A percentile compares a stretch with the other conserved stretches of the same genome.
Evolutionary conservation across 768 basidiomycete species (phyloP).

Genomic region (Mrakia blollopis): DNA sequence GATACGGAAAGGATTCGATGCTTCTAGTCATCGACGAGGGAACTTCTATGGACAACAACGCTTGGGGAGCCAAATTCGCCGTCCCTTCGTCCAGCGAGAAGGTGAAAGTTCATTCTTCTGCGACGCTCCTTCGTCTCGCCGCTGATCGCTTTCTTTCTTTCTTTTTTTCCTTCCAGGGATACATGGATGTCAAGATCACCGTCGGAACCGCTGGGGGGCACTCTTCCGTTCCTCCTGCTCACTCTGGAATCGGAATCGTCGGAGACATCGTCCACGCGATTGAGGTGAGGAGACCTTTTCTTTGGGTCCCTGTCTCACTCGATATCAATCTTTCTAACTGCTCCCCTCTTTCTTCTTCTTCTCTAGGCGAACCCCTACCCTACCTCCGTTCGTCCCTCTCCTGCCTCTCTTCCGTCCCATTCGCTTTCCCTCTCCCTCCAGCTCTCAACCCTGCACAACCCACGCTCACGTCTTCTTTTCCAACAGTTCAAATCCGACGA

Average conservation of each 20-base stretch:
- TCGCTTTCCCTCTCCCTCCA: too few relatives aligned
- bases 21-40: conserved; percentile 39
- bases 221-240: conserved; percentile 40
- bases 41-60: conserved; percentile 12
- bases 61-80: conserved; percentile 39
- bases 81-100: conserved; percentile 41
- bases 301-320: too few relatives aligned
- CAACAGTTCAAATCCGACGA: conserved; percentile 37
- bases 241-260: conserved; percentile 42
- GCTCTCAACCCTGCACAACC: too few relatives aligned
- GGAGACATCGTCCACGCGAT: conserved; percentile 37
- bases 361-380: conserved; percentile 40
- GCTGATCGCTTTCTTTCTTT: neutral
- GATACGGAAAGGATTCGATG: conserved; percentile 39
- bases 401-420: too few relatives aligned
- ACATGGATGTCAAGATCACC: conserved; percentile 41
- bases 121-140: neutral
- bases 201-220: conserved; percentile 43
- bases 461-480: too few relatives aligned
- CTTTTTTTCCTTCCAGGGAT: conserved; percentile 24
- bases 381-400: conserved; percentile 21
- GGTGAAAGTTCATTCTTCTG: neutral
- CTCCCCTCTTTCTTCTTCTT: too few relatives aligned
- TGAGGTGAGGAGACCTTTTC: too few relatives aligned
- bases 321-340: too few relatives aligned